phyloP scores from a whole-genome alignment of 768 basidiomycete genomes.

The Macrolepiota albuminosa region DNA sequence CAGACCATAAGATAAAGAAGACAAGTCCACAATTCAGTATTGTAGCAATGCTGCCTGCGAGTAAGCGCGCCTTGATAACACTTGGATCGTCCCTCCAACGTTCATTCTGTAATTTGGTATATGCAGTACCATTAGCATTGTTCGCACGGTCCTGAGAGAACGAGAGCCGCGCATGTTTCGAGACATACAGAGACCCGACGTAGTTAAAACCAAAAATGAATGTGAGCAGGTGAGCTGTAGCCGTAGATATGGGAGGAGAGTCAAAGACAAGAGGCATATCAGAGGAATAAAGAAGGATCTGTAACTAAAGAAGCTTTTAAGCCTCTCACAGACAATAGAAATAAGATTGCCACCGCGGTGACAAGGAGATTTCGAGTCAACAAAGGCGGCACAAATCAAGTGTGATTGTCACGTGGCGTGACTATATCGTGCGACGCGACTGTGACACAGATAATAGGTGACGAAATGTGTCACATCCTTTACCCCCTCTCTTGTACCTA shows the following conservation, averaged over 20 bases:
- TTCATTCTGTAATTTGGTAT: constrained; percentile 29
- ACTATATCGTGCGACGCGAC: constrained; percentile 6
- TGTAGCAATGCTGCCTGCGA: constrained; percentile 64
- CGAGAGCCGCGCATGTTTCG: constrained; percentile 55
- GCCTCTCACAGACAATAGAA: constrained; percentile 1
- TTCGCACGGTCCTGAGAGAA: constrained; percentile 31
- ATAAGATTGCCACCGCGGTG: constrained; percentile 5
- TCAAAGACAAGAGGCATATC: constrained; percentile 23
- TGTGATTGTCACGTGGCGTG: constrained; percentile 12
- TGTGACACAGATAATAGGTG: constrained; percentile 6
- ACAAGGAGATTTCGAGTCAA: not conserved
- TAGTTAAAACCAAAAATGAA: constrained; percentile 60
- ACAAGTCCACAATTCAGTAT: constrained; percentile 50
- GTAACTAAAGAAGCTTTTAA: constrained; percentile 1
- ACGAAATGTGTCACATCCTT: constrained; percentile 5
- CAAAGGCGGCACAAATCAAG: not conserved
- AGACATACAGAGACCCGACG: constrained; percentile 81
- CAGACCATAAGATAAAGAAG: constrained; percentile 33
- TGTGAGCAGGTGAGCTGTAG: constrained; percentile 50
- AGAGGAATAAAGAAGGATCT: not conserved
- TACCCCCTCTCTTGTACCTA: not conserved
- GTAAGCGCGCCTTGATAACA: constrained; percentile 76
- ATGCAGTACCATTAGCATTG: constrained; percentile 23
- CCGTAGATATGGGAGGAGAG: constrained; percentile 24
- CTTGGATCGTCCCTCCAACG: constrained; percentile 78